Evolutionary conservation across 768 basidiomycete genomes (phyloP).

Genomic region (Paxillus involutus): DNA sequence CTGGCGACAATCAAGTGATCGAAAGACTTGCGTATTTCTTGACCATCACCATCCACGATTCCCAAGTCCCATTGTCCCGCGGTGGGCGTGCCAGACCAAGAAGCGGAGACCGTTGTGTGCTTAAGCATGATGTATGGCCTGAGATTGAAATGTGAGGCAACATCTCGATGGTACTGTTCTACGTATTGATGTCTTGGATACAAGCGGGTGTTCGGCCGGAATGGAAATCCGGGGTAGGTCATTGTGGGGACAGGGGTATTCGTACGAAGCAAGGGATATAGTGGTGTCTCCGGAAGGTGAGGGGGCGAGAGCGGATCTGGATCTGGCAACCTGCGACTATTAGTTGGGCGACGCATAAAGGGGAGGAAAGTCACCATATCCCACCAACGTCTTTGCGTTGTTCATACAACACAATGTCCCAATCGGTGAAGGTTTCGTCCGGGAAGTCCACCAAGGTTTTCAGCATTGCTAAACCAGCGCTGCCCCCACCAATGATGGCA

Average conservation of each 20-base stretch:
- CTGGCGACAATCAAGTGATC: constrained; percentile 55
- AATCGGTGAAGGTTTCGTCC: constrained; percentile 31
- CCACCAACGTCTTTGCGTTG: constrained; percentile 50
- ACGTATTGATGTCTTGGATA: constrained; percentile 48
- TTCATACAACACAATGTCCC: constrained; percentile 52
- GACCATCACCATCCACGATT: constrained; percentile 21
- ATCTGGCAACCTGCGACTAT: constrained; percentile 29
- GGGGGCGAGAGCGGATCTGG: constrained; percentile 35
- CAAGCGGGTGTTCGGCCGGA: constrained; percentile 45
- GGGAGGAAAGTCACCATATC: constrained; percentile 40
- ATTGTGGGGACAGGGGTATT: constrained; percentile 57
- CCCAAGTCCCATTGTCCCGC: constrained; percentile 44
- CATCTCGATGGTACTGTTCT: constrained; percentile 45
- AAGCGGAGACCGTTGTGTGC: constrained; percentile 37
- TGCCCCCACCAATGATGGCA: constrained; percentile 55
- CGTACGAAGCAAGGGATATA: constrained; percentile 52
- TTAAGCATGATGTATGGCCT: constrained; percentile 38
- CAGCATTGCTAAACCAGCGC: constrained; percentile 51
- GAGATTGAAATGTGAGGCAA: constrained; percentile 39
- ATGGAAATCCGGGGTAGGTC: constrained; percentile 54
- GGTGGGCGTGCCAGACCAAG: constrained; percentile 38
- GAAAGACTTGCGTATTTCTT: constrained; percentile 24
- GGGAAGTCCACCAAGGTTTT: constrained; percentile 49
- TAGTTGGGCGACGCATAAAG: neutral
- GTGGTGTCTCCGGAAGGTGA: constrained; percentile 46